These are phyloP conservation scores for Hymenoscyphus salicellus DNA, from an alignment of 2,329 filamentous ascomycete genomes.

Conservation along the genomic window DNA sequence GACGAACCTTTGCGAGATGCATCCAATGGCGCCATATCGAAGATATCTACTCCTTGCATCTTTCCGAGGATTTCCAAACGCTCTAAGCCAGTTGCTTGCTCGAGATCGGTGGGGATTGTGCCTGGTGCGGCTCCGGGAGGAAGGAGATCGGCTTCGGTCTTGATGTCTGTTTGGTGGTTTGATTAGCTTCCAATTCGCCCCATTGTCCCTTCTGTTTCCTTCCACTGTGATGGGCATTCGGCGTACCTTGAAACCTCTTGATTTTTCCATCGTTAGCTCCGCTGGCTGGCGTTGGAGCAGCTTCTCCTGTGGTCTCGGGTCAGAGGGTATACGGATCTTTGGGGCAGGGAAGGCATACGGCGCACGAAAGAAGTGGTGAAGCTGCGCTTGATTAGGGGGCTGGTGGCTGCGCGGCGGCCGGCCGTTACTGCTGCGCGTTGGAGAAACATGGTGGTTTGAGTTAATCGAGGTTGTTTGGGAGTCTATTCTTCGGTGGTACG, in stretches of 20 bases:
- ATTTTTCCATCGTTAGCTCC: slow-evolving; percentile 29
- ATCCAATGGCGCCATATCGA: slow-evolving; percentile 97
- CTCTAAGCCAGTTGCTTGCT: slow-evolving; percentile 96
- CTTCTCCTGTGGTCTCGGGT: slow-evolving; percentile 27
- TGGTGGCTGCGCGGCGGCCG: slow-evolving; percentile 57
- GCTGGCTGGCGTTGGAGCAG: slow-evolving; percentile 23
- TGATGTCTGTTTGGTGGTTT: slow-evolving; percentile 64
- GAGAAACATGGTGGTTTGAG: slow-evolving; percentile 54
- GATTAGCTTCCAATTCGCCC: slow-evolving; percentile 19
- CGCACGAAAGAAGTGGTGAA: slow-evolving; percentile 60
- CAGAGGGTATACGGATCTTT: not conserved
- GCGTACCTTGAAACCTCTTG: slow-evolving; percentile 36
- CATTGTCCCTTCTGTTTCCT: slow-evolving; percentile 1
- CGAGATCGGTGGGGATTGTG: slow-evolving; percentile 86
- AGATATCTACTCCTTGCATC: slow-evolving; percentile 97
- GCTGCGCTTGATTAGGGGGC: slow-evolving; percentile 54
- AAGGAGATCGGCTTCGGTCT: slow-evolving; percentile 75
- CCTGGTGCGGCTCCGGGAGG: slow-evolving; percentile 78
- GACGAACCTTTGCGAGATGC: slow-evolving; percentile 74
- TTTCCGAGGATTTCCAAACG: slow-evolving; percentile 98
- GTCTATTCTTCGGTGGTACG: not conserved
- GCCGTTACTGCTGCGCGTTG: slow-evolving; percentile 60
- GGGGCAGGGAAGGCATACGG: slow-evolving; percentile 47
- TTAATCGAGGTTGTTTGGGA: slow-evolving; percentile 24
- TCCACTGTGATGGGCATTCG: slow-evolving; percentile 4